A percentile compares a stretch with the other conserved stretches of the same genome.
phyloP scores from a whole-genome alignment of 805 yeast genomes.

The Metschnikowia continentalis region DNA sequence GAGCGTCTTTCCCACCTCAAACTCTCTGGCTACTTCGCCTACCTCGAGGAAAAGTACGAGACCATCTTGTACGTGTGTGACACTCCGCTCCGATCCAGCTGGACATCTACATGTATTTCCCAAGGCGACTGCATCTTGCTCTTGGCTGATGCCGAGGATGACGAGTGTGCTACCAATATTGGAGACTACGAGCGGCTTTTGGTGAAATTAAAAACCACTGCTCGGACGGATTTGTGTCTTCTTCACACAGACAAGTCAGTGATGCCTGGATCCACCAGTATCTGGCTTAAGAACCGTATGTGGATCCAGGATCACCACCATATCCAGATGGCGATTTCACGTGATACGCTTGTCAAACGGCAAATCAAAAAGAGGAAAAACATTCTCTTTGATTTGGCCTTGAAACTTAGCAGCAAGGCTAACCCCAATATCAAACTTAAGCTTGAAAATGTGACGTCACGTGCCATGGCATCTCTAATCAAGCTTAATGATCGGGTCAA shows the following conservation, averaged over 20 bases:
- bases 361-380: conserved; percentile 18
- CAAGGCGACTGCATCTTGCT: conserved; percentile 94
- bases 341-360: conserved; percentile 17
- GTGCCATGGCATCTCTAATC: conserved; percentile 25
- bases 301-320: conserved; percentile 97
- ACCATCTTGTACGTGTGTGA: conserved; percentile 90
- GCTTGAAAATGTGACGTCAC: conserved; percentile 31
- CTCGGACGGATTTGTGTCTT: conserved; percentile 81
- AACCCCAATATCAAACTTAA: conserved; percentile 31
- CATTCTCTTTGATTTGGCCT: conserved; percentile 34
- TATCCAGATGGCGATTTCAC: conserved; percentile 57
- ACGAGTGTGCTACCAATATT: conserved; percentile 52
- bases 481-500: conserved; percentile 23
- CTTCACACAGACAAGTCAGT: conserved; percentile 82
- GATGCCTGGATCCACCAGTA: conserved; percentile 76
- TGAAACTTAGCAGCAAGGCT: conserved; percentile 28
- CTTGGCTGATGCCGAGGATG: conserved; percentile 76
- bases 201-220: conserved; percentile 72
- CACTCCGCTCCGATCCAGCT: conserved; percentile 71
- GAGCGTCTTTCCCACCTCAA: conserved; percentile 73
- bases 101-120: conserved; percentile 90
- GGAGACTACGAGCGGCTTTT: conserved; percentile 85
- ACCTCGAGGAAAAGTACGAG: conserved; percentile 82
- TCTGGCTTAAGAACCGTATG: conserved; percentile 77
- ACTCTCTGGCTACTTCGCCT: conserved; percentile 85